Evolutionary conservation across 1,139 yeast genomes (phyloP), one percentile per base, ranked within the genome.

Genomic region (Petasospora fabianii): DNA sequence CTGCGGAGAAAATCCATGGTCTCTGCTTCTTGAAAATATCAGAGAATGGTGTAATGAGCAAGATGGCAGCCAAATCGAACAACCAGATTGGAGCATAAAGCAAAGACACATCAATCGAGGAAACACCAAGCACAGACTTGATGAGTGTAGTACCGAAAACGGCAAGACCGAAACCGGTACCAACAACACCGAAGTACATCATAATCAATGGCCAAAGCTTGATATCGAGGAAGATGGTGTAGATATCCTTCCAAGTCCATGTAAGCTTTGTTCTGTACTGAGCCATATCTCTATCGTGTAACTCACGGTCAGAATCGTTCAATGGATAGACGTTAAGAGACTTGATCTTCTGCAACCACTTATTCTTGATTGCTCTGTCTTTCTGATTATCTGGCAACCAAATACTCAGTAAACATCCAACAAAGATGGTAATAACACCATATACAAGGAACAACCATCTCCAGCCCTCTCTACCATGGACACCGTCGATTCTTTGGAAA

Each of bases 181-280:
- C 96, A 15, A 86, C 96, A 13, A 84, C 95, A 8, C 96, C 96
- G 61, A 86, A 87, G 62, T 86, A 86, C 96, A 86, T 86, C 64
- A 86, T 69, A 35, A 84, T 68, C 44, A 86, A 62, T 2, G 95
- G 94, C 92, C 92, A 85, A 32, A 83, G 69, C 49, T 94, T 70
- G 32, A 72, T 54, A 58, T 86, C 95, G 20, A 69, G 55, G 21
- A 84, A 55, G 35, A 86, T 73, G n/a, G 58, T 60, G 32, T 64
- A 58, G 20, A 86, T 67, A 42, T 85, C 92, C 34, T 61, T 66
- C 68, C 79, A 66, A 2, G 72, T 70, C 94, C 95, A 86, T 8
- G 56, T 49, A 7, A 75, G 48, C 24, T 61, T 57, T n/a, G 52
- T 48, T 35, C 59, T 56, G 49, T 72, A 74, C 32, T 80, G 65